Base-by-base conservation (phyloP, 2,329 filamentous ascomycete species). In the Thelonectria olida region DNA sequence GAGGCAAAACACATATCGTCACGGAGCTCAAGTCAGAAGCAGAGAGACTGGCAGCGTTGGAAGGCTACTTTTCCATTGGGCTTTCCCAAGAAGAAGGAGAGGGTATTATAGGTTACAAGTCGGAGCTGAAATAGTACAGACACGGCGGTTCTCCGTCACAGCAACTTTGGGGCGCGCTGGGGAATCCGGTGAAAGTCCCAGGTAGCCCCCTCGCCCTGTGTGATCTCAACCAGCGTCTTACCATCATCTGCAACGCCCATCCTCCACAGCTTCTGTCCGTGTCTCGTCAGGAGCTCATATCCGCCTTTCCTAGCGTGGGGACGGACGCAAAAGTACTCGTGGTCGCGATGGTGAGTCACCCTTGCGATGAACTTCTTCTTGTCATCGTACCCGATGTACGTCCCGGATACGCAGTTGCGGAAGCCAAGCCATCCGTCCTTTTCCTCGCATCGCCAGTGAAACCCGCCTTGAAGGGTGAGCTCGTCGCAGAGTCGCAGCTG, bases 61-160 rank as follows among this genome's bases (percentile, higher is more conserved):
- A 76, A 42, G 78, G 77, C 54, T 80, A 81, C 66, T 88, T 87
- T 67, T 77, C 74, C 4, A 79, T 88, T 58, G 66, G 73, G 15
- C 70, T 88, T 41, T 76, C 70, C 1, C 67, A 74, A 2, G 74
- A 66, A 20, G 67, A 68, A 34, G 48, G 38, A 19, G 22, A 52
- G 28, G 60, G 60, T 7, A 67, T 69, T 23, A 19, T 1, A n/a
- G 51, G 55, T 12, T 65, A 59, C 22, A 28, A 54, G 8, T 67
- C 63, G 12, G 62, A 66, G 17, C 50, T 61, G 4, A n/a, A 15
- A 7, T 41, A 58, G n/a, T n/a, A n/a, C n/a, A n/a, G 38, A 50
- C 20, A 45, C 12, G 39, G 20, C 3, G 5, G 4, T 36, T n/a
- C 42, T 3, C 38, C 27, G 42, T 41, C 9, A 49, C n/a, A 23